Base-by-base conservation (phyloP, 176 grass and related monocot species). In the Leersia perrieri region DNA sequence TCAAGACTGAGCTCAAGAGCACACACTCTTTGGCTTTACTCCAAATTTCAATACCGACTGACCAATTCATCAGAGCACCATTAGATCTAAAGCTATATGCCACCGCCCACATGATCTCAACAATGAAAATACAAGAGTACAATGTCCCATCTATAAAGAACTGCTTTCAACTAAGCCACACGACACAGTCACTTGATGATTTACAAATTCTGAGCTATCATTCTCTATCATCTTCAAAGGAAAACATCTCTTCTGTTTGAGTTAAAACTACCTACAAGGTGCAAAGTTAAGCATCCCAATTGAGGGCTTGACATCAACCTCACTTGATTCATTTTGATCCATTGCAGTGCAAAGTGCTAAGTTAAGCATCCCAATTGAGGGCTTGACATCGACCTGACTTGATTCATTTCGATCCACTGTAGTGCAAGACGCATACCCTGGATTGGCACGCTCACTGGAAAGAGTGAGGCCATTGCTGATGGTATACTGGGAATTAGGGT, bases 81-180 rank as follows among this genome's bases (percentile, higher is more conserved):
- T 9, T 83, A 10, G n/a, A 33, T 25, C 27, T 30, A 8, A 26
- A 20, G 5, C n/a, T 60, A 84, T 30, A 83, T 6, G 36, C 3
- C 6, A 18, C 29, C 11, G 9, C 57, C 76, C 44, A 38, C 45
- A n/a, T 30, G 72, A 18, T 73, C 18, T 36, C 63, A 80, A 38
- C 53, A 70, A 58, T 23, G 9, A 7, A 78, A 74, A 32, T 33
- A 13, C 49, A 88, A 62, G 45, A 38, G 5, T 73, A 51, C 70
- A 57, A 55, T 36, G 31, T 69, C 70, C 63, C 47, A 47, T 28
- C 63, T 80, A 63, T 38, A 63, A 80, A 70, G 6, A 23, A 40
- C 41, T 66, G 33, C 41, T 66, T 47, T 57, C 20, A 11, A 80
- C 87, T 75, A 80, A 38, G 20, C 77, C 84, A 85, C 73, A 35